phyloP scores from a whole-genome alignment of 1,139 yeast species.

The Candida anutae region DNA sequence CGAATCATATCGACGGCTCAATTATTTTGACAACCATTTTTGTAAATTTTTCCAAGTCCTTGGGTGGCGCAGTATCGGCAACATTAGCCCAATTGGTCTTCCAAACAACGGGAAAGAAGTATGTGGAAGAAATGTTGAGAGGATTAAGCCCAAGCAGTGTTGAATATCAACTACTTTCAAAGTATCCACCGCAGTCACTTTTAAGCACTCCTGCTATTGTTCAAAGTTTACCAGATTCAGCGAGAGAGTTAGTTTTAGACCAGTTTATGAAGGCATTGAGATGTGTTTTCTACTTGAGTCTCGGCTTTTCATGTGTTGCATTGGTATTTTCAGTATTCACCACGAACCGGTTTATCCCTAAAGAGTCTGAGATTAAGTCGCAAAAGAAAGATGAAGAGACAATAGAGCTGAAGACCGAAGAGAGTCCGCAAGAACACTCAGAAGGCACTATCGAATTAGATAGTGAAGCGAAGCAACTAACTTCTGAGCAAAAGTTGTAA shows the following conservation, averaged over 20 bases:
- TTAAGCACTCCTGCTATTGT: conserved; percentile 25
- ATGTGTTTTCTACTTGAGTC: conserved; percentile 33
- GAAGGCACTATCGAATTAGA: too few species aligned
- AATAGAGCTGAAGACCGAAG: neutral
- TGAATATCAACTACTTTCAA: conserved; percentile 11
- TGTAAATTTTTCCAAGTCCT: conserved; percentile 37
- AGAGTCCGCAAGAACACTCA: neutral
- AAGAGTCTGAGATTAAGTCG: conserved; percentile 16
- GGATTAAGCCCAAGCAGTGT: conserved; percentile 10
- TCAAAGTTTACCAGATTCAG: conserved; percentile 15
- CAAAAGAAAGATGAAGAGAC: conserved; percentile 8
- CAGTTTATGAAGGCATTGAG: conserved; percentile 31
- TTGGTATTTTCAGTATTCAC: conserved; percentile 24
- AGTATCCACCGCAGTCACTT: conserved; percentile 13
- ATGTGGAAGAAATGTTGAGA: conserved; percentile 12
- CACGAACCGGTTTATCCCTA: conserved; percentile 35
- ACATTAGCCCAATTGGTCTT: conserved; percentile 42
- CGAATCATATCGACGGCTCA: conserved; percentile 41
- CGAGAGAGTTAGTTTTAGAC: conserved; percentile 16
- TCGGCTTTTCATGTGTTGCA: conserved; percentile 23
- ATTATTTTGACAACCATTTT: conserved; percentile 43
- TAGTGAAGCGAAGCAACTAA: too few species aligned
- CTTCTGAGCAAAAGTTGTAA: too few species aligned
- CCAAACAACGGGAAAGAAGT: conserved; percentile 17
- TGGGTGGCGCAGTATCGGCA: conserved; percentile 44